Evolutionary conservation across 2,329 filamentous ascomycete species (phyloP).

Genomic region (Onygena corvina): DNA sequence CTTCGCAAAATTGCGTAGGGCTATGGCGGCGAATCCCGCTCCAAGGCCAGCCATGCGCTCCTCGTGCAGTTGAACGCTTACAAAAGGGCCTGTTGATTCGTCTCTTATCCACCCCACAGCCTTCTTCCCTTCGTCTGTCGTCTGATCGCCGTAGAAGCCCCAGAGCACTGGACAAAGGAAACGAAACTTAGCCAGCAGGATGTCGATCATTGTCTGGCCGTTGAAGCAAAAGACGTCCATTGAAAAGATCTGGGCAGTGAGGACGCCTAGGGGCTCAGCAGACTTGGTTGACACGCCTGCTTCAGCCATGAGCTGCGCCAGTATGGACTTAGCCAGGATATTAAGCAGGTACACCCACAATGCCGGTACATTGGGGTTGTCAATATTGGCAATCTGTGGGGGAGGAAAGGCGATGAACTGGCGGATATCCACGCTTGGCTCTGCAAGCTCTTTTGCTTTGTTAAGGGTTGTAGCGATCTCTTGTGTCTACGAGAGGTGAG

Average conservation of each 20-base stretch:
- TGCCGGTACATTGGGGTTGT: slow-evolving; percentile 45
- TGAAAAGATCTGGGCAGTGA: slow-evolving; percentile 63
- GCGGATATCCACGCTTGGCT: slow-evolving; percentile 46
- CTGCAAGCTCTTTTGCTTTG: slow-evolving; percentile 41
- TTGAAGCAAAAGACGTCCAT: slow-evolving; percentile 54
- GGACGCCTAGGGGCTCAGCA: slow-evolving; percentile 68
- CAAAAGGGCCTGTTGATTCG: slow-evolving; percentile 42
- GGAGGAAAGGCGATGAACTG: slow-evolving; percentile 41
- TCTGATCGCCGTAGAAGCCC: slow-evolving; percentile 65
- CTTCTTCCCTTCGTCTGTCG: slow-evolving; percentile 52
- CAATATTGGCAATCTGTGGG: slow-evolving; percentile 25
- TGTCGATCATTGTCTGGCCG: slow-evolving; percentile 59
- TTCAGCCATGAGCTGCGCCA: slow-evolving; percentile 58
- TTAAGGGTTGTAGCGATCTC: slow-evolving; percentile 44
- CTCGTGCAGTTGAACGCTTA: slow-evolving; percentile 59
- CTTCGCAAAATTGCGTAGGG: slow-evolving; percentile 68
- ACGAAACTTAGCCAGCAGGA: slow-evolving; percentile 77
- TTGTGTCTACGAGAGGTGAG: slow-evolving; percentile 26
- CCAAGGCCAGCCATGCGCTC: slow-evolving; percentile 75
- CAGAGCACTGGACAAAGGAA: slow-evolving; percentile 73
- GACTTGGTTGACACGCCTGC: slow-evolving; percentile 51
- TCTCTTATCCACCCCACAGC: slow-evolving; percentile 64
- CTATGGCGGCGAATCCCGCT: slow-evolving; percentile 70
- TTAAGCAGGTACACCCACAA: slow-evolving; percentile 65
- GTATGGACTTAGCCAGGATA: slow-evolving; percentile 59